Evolutionary conservation across 768 basidiomycete genomes (phyloP).

Genomic region (Leccinum subgranulosum): DNA sequence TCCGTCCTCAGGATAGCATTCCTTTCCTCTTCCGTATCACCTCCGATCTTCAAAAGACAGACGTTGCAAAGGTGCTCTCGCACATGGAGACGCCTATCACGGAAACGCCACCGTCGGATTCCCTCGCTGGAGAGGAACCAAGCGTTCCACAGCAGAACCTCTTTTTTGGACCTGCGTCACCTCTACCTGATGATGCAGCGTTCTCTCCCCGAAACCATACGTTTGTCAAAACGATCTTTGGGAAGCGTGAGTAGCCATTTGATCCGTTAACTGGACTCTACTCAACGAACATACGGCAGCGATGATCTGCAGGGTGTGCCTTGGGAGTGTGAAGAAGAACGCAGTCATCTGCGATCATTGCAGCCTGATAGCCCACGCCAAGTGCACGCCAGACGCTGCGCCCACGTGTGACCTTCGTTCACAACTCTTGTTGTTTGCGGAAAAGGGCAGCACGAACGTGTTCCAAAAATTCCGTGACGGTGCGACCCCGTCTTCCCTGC

Average conservation of each 20-base stretch:
- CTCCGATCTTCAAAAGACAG: slow-evolving; percentile 75
- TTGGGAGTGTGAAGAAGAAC: slow-evolving; percentile 74
- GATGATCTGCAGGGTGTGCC: slow-evolving; percentile 84
- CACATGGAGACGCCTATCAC: slow-evolving; percentile 31
- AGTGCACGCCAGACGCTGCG: slow-evolving; percentile 69
- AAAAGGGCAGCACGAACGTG: slow-evolving; percentile 56
- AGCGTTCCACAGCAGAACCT: slow-evolving; percentile 37
- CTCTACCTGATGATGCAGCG: slow-evolving; percentile 30
- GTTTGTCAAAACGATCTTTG: slow-evolving; percentile 91
- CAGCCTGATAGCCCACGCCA: slow-evolving; percentile 82
- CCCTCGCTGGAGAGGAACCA: slow-evolving; percentile 40
- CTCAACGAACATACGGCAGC: slow-evolving; percentile 44
- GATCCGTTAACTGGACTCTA: not conserved
- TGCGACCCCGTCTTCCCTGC: slow-evolving; percentile 16
- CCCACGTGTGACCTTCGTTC: slow-evolving; percentile 81
- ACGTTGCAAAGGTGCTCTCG: slow-evolving; percentile 53
- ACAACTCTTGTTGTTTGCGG: slow-evolving; percentile 74
- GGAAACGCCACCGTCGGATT: slow-evolving; percentile 44
- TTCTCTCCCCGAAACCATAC: slow-evolving; percentile 70
- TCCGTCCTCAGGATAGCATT: slow-evolving; percentile 91
- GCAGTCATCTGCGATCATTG: slow-evolving; percentile 88
- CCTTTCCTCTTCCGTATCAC: slow-evolving; percentile 93
- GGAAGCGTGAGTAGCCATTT: slow-evolving; percentile 67
- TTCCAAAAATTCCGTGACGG: slow-evolving; percentile 54
- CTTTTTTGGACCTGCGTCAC: slow-evolving; percentile 34